phyloP scores from a whole-genome alignment of 805 yeast genomes.

The Pichia eremophila region DNA sequence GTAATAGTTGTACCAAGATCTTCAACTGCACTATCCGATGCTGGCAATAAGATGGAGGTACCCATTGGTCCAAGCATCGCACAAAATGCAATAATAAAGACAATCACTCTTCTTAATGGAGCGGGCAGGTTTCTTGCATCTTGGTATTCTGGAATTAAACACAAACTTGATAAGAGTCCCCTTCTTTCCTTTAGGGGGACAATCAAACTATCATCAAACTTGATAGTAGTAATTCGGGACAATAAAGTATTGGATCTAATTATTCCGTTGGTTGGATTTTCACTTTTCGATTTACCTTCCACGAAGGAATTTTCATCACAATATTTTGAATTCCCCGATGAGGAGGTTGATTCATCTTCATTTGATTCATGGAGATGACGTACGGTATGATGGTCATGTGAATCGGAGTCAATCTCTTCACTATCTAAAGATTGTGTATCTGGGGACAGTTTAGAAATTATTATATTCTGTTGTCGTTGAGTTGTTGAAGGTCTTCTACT shows the following conservation, averaged over 20 bases:
- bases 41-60: constrained; percentile 74
- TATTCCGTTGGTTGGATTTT: not conserved
- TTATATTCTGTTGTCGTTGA: constrained; percentile 3
- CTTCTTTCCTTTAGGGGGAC: constrained; percentile 39
- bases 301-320: not conserved
- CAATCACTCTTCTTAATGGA: constrained; percentile 41
- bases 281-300: not conserved
- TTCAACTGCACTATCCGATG: constrained; percentile 47
- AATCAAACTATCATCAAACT: constrained; percentile 18
- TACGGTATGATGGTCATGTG: not conserved
- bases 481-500: constrained; percentile 5
- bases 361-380: not conserved
- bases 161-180: constrained; percentile 45
- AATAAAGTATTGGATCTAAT: constrained; percentile 6
- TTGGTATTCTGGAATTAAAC: constrained; percentile 59
- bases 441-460: not conserved
- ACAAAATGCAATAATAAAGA: constrained; percentile 59
- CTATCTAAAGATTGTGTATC: constrained; percentile 1
- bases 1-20: constrained; percentile 49
- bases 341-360: not conserved
- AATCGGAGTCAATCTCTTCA: not conserved
- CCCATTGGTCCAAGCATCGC: constrained; percentile 86
- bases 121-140: constrained; percentile 60
- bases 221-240: constrained; percentile 13
- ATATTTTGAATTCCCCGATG: not conserved